Evolutionary conservation across 176 grass and related monocot species (phyloP).

Genomic region (Oryza meridionalis): DNA sequence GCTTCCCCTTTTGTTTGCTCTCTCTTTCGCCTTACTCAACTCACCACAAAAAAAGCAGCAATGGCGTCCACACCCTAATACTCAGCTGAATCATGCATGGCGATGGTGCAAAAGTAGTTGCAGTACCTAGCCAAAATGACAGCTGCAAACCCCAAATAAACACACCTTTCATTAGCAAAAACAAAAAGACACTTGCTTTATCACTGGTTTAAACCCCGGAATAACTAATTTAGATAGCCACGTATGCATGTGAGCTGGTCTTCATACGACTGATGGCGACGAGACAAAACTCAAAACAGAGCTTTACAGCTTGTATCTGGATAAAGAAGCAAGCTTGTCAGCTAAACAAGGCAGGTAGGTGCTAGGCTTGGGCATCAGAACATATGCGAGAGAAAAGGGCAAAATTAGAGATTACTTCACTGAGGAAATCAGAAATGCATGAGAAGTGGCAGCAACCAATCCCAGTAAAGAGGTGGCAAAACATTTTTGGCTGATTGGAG

Average conservation of each 20-base stretch:
- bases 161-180: slow-evolving; percentile 24
- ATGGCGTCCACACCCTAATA: slow-evolving; percentile 30
- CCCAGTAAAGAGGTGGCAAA: neutral
- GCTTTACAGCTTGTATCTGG: slow-evolving; percentile 46
- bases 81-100: slow-evolving; percentile 38
- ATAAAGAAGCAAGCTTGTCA: slow-evolving; percentile 40
- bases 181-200: neutral
- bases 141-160: neutral
- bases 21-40: slow-evolving; percentile 76
- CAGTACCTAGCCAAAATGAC: neutral
- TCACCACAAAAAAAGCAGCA: slow-evolving; percentile 29
- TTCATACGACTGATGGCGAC: slow-evolving; percentile 19
- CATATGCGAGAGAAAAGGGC: neutral
- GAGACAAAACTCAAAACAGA: slow-evolving; percentile 37
- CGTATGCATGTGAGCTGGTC: slow-evolving; percentile 14
- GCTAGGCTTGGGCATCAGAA: neutral
- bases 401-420: slow-evolving; percentile 18
- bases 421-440: slow-evolving; percentile 16
- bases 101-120: slow-evolving; percentile 53
- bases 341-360: slow-evolving; percentile 37
- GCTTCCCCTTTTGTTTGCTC: slow-evolving; percentile 45
- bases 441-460: slow-evolving; percentile 1
- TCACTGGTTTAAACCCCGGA: slow-evolving; percentile 2
- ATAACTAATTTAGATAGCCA: slow-evolving; percentile 30
- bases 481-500: neutral